Conservation (phyloP, 805 yeast genomes). For the Cyberlindnera lachancei region DNA sequence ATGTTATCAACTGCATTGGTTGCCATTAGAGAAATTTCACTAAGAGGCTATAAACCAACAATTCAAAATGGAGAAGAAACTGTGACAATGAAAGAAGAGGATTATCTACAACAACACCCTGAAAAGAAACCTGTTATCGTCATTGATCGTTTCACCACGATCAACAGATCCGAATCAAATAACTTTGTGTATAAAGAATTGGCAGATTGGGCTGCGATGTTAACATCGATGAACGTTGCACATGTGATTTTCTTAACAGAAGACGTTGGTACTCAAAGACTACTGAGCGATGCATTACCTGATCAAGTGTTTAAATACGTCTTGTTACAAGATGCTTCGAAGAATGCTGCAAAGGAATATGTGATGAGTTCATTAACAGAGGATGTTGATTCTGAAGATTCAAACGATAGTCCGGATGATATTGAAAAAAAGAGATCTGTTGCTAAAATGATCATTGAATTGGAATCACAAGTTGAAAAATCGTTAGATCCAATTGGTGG, state of each 20-base stretch:
- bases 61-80: conserved; percentile 25
- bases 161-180: conserved; percentile 50
- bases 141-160: conserved; percentile 58
- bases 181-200: conserved; percentile 64
- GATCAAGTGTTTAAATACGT: conserved; percentile 77
- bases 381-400: conserved; percentile 12
- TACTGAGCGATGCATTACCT: conserved; percentile 68
- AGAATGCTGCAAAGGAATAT: conserved; percentile 59
- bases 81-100: conserved; percentile 57
- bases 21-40: conserved; percentile 63
- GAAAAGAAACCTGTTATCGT: conserved; percentile 81
- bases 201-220: conserved; percentile 83
- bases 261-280: conserved; percentile 70
- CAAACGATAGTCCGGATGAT: conserved; percentile 23
- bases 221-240: conserved; percentile 73
- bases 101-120: conserved; percentile 77
- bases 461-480: conserved; percentile 36
- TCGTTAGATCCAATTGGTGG: conserved; percentile 83
- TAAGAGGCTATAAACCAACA: conserved; percentile 35
- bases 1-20: conserved; percentile 66
- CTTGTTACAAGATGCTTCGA: conserved; percentile 74
- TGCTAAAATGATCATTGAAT: conserved; percentile 8
- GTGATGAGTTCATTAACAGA: conserved; percentile 46
- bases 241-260: conserved; percentile 86
- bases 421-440: conserved; percentile 12